Conservation (phyloP, 805 yeast genomes). For the Kluyveromyces starmeri region DNA sequence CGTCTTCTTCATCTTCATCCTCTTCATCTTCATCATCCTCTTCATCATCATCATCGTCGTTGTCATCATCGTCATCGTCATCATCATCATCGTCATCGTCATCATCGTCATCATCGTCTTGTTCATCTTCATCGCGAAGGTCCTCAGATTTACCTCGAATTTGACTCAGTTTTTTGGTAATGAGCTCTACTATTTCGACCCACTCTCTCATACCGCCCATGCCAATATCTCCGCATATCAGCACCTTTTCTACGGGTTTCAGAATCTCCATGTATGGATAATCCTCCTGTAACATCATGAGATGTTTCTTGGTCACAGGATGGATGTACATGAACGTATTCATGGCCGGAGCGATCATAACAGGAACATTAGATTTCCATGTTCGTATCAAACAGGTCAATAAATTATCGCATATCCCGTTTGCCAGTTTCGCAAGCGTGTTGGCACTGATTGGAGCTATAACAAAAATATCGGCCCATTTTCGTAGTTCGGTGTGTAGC, state of each 20-base stretch:
- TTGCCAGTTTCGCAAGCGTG: constrained; percentile 62
- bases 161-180: constrained; percentile 31
- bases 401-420: constrained; percentile 72
- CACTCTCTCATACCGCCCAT: constrained; percentile 92
- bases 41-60: constrained; percentile 34
- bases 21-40: constrained; percentile 38
- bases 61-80: constrained; percentile 40
- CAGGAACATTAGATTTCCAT: constrained; percentile 70
- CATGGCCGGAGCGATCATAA: constrained; percentile 78
- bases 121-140: constrained; percentile 23
- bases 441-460: constrained; percentile 77
- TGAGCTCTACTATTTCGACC: constrained; percentile 66
- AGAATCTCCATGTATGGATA: constrained; percentile 67
- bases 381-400: constrained; percentile 66
- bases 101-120: constrained; percentile 18
- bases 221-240: constrained; percentile 76
- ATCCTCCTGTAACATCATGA: constrained; percentile 52
- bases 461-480: constrained; percentile 77
- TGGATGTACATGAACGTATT: constrained; percentile 78
- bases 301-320: constrained; percentile 66
- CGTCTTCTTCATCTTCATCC: constrained; percentile 31
- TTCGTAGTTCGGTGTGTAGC: constrained; percentile 66
- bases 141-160: constrained; percentile 25
- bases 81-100: constrained; percentile 36
- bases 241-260: constrained; percentile 74